phyloP scores from a whole-genome alignment of 129 eudicot species.

The Glebionis coronaria region DNA sequence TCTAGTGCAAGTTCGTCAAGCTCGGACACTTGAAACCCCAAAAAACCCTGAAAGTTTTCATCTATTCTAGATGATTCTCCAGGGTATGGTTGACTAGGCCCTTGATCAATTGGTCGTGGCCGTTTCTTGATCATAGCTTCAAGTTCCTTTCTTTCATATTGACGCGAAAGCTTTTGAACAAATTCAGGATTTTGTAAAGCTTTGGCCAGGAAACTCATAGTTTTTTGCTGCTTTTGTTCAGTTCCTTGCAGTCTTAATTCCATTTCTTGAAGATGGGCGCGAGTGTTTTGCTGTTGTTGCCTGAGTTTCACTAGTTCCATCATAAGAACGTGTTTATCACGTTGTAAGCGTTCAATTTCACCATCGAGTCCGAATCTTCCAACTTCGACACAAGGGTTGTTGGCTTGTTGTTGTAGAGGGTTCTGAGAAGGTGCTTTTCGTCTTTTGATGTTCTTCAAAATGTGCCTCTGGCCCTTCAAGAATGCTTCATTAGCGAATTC shows the following conservation, averaged over 20 bases:
- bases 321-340: conserved; percentile 66
- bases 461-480: conserved; percentile 70
- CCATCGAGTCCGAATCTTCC: conserved; percentile 53
- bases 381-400: conserved; percentile 49
- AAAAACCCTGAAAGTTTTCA: conserved; percentile 1
- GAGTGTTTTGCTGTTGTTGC: conserved; percentile 68
- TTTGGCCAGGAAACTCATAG: conserved; percentile 86
- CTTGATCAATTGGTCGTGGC: conserved; percentile 48
- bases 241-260: conserved; percentile 76
- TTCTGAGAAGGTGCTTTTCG: conserved; percentile 52
- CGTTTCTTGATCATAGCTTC: conserved; percentile 65
- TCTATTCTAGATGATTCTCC: conserved; percentile 7
- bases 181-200: conserved; percentile 88
- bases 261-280: conserved; percentile 65
- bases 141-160: conserved; percentile 55
- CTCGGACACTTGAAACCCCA: conserved; percentile 50
- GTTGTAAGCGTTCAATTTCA: conserved; percentile 59
- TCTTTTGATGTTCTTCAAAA: conserved; percentile 62
- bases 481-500: conserved; percentile 88
- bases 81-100: not conserved
- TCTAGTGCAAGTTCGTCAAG: conserved; percentile 88
- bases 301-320: conserved; percentile 71
- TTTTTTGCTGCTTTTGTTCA: conserved; percentile 80
- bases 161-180: conserved; percentile 51
- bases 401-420: conserved; percentile 35